Percentiles rank a stretch among this genome's conserved stretches.
Evolutionary conservation across 2,329 filamentous ascomycete species (phyloP).

Genomic region (Aspergillus latus): DNA sequence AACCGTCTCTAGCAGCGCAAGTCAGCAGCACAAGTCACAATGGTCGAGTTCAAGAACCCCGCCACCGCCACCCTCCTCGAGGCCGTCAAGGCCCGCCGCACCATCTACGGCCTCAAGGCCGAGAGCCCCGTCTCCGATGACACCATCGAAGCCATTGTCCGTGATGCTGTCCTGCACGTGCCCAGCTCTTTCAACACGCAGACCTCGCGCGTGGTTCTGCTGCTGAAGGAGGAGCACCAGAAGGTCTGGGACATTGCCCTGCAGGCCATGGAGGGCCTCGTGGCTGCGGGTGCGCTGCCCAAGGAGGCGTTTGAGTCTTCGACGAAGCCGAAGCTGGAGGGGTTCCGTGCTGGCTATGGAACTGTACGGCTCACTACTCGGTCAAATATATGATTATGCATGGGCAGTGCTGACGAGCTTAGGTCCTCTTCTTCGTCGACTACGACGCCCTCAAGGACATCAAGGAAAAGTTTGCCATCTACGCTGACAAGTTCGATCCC

Average conservation of each 20-base stretch:
- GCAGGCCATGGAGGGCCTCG: slow-evolving; percentile 54
- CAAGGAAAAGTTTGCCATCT: slow-evolving; percentile 62
- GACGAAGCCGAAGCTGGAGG: slow-evolving; percentile 47
- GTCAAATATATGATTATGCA: neutral
- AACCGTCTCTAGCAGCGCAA: too few species aligned
- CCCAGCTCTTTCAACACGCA: slow-evolving; percentile 88
- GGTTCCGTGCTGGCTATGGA: slow-evolving; percentile 72
- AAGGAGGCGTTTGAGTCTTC: slow-evolving; percentile 50
- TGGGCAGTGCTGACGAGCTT: neutral
- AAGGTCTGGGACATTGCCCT: slow-evolving; percentile 81
- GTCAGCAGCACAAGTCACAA: slow-evolving; percentile 28
- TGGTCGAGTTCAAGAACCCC: slow-evolving; percentile 38
- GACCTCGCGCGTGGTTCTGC: slow-evolving; percentile 72
- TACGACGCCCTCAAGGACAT: slow-evolving; percentile 62
- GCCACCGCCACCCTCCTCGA: slow-evolving; percentile 33
- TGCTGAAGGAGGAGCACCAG: slow-evolving; percentile 79
- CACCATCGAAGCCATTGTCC: slow-evolving; percentile 32
- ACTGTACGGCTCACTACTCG: slow-evolving; percentile 58
- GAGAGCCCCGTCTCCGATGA: slow-evolving; percentile 36
- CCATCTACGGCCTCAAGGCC: slow-evolving; percentile 32
- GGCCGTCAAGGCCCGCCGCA: slow-evolving; percentile 33
- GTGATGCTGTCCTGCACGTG: slow-evolving; percentile 60
- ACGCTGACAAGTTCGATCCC: slow-evolving; percentile 75
- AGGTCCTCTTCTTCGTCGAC: slow-evolving; percentile 81
- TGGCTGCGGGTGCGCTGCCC: slow-evolving; percentile 52